Base-by-base conservation (phyloP, 1,139 yeast genomes). In the Kurtzmaniella quercitrusa region DNA sequence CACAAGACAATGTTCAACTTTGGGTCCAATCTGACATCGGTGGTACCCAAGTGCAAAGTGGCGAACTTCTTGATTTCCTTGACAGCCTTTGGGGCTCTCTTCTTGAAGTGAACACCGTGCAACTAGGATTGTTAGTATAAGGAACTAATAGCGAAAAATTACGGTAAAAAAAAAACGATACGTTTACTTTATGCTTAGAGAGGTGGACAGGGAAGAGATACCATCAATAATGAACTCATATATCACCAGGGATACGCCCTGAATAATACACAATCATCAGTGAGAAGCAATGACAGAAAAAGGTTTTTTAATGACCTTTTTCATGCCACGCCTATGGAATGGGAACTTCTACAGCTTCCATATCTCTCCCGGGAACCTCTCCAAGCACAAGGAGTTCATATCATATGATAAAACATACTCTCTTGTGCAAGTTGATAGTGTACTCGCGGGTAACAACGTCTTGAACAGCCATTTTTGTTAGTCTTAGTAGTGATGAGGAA, bases 391-490 rank as follows among this genome's bases (percentile, higher is more conserved):
- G 25, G 18, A 14, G 16, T 12, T 19, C 25, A 10, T 19, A 16
- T 16, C 18, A 19, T 14, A 6, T 31, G 16, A 31, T n/a, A 39
- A 25, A 17, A 85, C 94, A 75, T 83, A 88, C 95, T 81, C 98
- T 90, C 81, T 90, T 93, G 96, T 90, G 96, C 78, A 93, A 81
- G 91, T 94, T 93, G 79, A 94, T 91, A 84, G 98, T 94, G 90
- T 94, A 94, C 82, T 94, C 99, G 79, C 99, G 96, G 75, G 98
- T 88, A 78, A 94, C 97, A 77, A 90, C 97, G 93, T 93, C 98
- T 81, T 89, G 89, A 75, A 89, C 81, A 77, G 97, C 97, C 82
- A 89, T 86, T 79, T n/a, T 79, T 81, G 59, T 75, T 78, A 78
- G 59, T 63, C 63, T 59, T 23, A 39, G 37, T 39, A 14, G 17